Percentiles rank a stretch among this genome's conserved stretches.
These are phyloP conservation scores for Russula dissimulans DNA, from an alignment of 768 basidiomycete species.

Conservation along the genomic window DNA sequence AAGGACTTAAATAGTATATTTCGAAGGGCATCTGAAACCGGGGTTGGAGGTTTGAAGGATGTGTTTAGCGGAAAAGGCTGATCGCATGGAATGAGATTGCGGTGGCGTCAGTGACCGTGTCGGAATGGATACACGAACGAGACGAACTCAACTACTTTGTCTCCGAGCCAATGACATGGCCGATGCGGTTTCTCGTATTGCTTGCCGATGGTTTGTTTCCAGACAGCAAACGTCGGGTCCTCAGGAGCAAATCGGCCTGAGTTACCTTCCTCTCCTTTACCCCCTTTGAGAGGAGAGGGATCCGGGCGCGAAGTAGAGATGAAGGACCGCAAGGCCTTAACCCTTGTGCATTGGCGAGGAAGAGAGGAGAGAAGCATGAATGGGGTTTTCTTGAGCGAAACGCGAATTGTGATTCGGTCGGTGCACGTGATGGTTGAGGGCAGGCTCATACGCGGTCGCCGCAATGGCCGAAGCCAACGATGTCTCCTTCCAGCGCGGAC, in stretches of 20 bases:
- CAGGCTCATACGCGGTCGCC: background rate
- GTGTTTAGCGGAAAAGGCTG: conserved; percentile 85
- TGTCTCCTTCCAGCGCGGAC: too few relatives aligned
- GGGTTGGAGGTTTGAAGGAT: conserved; percentile 71
- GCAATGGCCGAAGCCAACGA: too few relatives aligned
- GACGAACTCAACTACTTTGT: conserved; percentile 41
- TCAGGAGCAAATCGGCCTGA: background rate
- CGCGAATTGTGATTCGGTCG: background rate
- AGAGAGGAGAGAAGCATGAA: conserved; percentile 1
- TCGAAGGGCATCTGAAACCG: conserved; percentile 55
- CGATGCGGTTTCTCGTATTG: conserved; percentile 12
- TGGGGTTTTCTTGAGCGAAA: background rate
- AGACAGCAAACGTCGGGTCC: conserved; percentile 1
- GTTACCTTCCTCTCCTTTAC: conserved; percentile 16
- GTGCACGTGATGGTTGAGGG: conserved; percentile 8
- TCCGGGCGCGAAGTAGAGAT: background rate
- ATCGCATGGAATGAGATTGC: background rate
- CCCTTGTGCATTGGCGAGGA: background rate
- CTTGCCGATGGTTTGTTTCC: conserved; percentile 12
- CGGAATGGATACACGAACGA: conserved; percentile 3
- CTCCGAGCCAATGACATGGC: conserved; percentile 57
- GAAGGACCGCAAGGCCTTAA: background rate
- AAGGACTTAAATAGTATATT: conserved; percentile 50
- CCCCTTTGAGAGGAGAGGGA: background rate
- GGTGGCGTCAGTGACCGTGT: conserved; percentile 10